Base-by-base conservation (phyloP, 306 rosid genomes). In the Datisca glomerata region DNA sequence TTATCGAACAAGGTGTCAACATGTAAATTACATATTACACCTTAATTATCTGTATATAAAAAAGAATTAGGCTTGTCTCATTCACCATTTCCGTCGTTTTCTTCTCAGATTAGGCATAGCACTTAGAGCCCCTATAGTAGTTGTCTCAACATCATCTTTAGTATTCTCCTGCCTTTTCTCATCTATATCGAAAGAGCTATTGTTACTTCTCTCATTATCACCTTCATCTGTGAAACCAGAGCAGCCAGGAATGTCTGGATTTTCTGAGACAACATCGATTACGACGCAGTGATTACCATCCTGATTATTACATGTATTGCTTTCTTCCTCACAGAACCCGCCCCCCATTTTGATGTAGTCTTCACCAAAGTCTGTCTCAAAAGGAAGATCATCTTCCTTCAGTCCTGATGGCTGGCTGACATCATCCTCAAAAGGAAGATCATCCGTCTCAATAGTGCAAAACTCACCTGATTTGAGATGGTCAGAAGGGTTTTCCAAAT, bases 91-190 rank as follows among this genome's bases (percentile, higher is more conserved):
- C 64, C 73, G 54, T 25, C 65, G 67, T 47, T 69, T 78, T 46
- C 51, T 87, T 65, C 63, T 82, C 53, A 82, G 52, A 53, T 59
- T 65, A n/a, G 97, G 93, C 75, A 87, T 82, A 20, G 83, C 80
- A 8, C 71, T 67, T 20, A 87, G 63, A 51, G 69, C 74, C 27
- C 57, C 66, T 0, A 20, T 40, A 9, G 68, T 53, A 36, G 55
- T 41, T 29, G 19, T 44, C 17, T 42, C 64, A 56, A 35, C 33
- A 50, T 31, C 17, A 24, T 52, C 66, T 13, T 21, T 39, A 18
- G 43, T 44, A 44, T 65, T 56, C 60, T 65, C 72, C 38, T 22
- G 61, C 47, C 18, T 34, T 13, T 19, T 41, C 48, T n/a, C 56
- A 38, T 21, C 46, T 10, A 13, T 46, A 35, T 49, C 55, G 27